Percentiles rank a stretch among this genome's conserved stretches.
phyloP scores from a whole-genome alignment of 345 rosid species.

The Eucalyptus tenuipes region DNA sequence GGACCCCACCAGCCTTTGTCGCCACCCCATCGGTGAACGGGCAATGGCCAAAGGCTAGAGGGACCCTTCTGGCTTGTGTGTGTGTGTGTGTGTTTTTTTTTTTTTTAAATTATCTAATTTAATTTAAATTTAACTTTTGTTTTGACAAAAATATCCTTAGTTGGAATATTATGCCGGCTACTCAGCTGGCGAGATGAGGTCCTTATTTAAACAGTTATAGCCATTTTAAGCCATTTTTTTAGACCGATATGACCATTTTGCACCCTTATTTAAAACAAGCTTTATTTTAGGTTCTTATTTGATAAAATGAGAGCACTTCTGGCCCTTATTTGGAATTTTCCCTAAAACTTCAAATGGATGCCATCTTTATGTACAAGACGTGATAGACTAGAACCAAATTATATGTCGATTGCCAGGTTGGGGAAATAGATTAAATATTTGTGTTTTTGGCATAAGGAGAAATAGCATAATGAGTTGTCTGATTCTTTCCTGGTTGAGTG shows the following conservation, averaged over 20 bases:
- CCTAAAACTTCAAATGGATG: not conserved
- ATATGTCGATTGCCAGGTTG: not conserved
- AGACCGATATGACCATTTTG: accelerated
- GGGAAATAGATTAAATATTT: not conserved
- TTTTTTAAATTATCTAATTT: no score
- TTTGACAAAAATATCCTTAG: no score
- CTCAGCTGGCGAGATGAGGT: no score
- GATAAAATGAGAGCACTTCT: no score
- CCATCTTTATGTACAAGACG: not conserved
- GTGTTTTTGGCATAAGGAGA: not conserved
- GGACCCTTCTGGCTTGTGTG: no score
- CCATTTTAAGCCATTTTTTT: accelerated
- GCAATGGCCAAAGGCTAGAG: accelerated
- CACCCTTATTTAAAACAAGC: accelerated
- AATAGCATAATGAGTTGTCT: not conserved
- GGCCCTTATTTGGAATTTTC: no score
- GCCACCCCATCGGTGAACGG: accelerated
- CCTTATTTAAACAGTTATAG: no score
- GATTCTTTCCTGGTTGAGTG: not conserved
- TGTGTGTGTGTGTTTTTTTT: no score
- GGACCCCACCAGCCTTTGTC: no score
- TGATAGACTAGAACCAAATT: not conserved
- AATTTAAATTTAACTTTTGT: no score
- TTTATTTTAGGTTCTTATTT: accelerated
- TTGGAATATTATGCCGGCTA: no score